phyloP scores from a whole-genome alignment of 495 filamentous ascomycete species.

The Penicillium argentinense region DNA sequence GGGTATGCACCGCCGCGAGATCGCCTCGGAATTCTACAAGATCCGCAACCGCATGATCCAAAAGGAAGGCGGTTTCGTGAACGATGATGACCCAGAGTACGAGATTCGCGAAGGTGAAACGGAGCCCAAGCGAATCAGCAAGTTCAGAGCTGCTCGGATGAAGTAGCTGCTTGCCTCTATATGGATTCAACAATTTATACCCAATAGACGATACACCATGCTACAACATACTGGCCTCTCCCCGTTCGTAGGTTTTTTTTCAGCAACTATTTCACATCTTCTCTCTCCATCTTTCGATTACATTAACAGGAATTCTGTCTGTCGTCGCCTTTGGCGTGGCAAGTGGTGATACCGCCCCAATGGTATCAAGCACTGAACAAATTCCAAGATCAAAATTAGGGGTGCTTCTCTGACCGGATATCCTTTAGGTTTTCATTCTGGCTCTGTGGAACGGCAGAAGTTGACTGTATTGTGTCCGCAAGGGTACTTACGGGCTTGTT shows the following conservation, averaged over 20 bases:
- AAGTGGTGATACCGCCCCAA: conserved; percentile 13
- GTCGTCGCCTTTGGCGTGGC: background rate
- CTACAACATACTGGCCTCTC: background rate
- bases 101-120: conserved; percentile 61
- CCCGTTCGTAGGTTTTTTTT: background rate
- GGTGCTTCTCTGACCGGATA: conserved; percentile 26
- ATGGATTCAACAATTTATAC: conserved; percentile 18
- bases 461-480: conserved; percentile 16
- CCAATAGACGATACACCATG: conserved; percentile 3
- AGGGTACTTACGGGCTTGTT: conserved; percentile 18
- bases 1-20: conserved; percentile 68
- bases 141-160: conserved; percentile 85
- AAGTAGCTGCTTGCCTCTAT: conserved; percentile 21
- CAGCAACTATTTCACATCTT: background rate
- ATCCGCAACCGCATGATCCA: conserved; percentile 78
- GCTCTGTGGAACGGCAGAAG: background rate
- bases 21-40: conserved; percentile 76
- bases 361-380: conserved; percentile 2
- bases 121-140: conserved; percentile 72
- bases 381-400: conserved; percentile 20
- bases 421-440: conserved; percentile 4
- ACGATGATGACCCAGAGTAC: conserved; percentile 55
- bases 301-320: background rate
- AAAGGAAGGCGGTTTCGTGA: conserved; percentile 72
- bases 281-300: background rate